phyloP scores from a whole-genome alignment of 140 eudicot genomes.

The Cichorium intybus region DNA sequence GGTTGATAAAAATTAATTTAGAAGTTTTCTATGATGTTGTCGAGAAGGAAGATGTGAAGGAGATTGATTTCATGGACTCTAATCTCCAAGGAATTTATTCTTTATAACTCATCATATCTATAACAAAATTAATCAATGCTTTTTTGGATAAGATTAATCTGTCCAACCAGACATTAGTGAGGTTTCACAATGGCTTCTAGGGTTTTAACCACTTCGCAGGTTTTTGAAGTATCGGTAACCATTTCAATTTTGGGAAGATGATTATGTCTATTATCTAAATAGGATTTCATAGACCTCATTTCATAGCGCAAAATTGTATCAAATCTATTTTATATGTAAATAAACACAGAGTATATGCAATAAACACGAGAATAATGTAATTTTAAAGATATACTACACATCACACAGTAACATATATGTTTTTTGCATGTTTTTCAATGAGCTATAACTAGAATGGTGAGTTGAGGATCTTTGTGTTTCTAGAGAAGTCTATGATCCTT shows the following conservation, averaged over 20 bases:
- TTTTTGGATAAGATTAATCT: slow-evolving; percentile 72
- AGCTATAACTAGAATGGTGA: slow-evolving; percentile 52
- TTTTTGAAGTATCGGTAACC: slow-evolving; percentile 46
- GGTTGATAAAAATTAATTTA: slow-evolving; percentile 32
- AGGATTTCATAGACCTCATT: neutral
- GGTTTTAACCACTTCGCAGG: slow-evolving; percentile 44
- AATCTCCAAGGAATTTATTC: slow-evolving; percentile 59
- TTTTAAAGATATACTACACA: slow-evolving; percentile 10
- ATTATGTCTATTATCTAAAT: slow-evolving; percentile 3
- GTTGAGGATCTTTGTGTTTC: slow-evolving; percentile 55
- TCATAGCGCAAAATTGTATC: neutral
- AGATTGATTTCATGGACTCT: slow-evolving; percentile 56
- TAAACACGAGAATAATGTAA: neutral
- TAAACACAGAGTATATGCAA: slow-evolving; percentile 15
- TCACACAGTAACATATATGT: slow-evolving; percentile 10
- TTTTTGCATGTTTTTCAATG: slow-evolving; percentile 39
- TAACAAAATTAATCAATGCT: slow-evolving; percentile 39
- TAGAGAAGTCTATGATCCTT: slow-evolving; percentile 45
- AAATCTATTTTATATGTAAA: no score
- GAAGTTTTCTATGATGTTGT: slow-evolving; percentile 49
- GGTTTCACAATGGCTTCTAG: slow-evolving; percentile 62
- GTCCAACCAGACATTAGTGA: slow-evolving; percentile 77
- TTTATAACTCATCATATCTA: slow-evolving; percentile 40
- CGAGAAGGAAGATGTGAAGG: slow-evolving; percentile 33
- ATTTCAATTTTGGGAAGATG: slow-evolving; percentile 35